A percentile compares a stretch with the other conserved stretches of the same genome.
phyloP scores from a whole-genome alignment of 805 yeast genomes.

The Ogataea paraovalis region DNA sequence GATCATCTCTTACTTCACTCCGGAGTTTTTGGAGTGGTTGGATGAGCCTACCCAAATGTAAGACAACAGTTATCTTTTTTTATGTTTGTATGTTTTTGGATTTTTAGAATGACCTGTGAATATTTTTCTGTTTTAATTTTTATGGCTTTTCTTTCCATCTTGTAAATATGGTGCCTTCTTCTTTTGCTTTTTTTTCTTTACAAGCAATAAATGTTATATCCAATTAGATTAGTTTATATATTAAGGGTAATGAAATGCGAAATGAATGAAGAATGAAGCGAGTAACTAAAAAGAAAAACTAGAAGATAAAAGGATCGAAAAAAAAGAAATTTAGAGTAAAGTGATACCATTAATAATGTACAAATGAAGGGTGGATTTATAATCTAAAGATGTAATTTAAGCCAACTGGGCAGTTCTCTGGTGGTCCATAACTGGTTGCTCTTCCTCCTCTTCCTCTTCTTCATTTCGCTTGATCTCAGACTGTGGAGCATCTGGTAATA shows the following conservation, averaged over 20 bases:
- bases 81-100: not conserved
- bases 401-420: not conserved
- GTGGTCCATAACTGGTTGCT: not conserved
- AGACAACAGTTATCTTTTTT: not conserved
- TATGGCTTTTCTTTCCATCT: too few species aligned
- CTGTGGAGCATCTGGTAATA: slow-evolving; percentile 31
- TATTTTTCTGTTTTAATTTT: not conserved
- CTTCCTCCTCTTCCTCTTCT: slow-evolving; percentile 18
- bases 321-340: not conserved
- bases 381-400: not conserved
- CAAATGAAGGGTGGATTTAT: not conserved
- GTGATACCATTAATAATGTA: not conserved
- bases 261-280: too few species aligned
- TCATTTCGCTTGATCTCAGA: slow-evolving; percentile 15
- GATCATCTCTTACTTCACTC: slow-evolving; percentile 89
- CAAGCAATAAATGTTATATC: too few species aligned
- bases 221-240: too few species aligned
- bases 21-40: slow-evolving; percentile 94
- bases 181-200: too few species aligned
- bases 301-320: not conserved
- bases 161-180: too few species aligned
- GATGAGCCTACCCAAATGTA: slow-evolving; percentile 27
- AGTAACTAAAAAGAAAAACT: too few species aligned
- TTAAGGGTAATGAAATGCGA: too few species aligned
- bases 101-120: too few species aligned